Evolutionary conservation across 768 basidiomycete genomes (phyloP), one percentile per base, ranked within the genome.

Genomic region (Rhodotorula babjevae): DNA sequence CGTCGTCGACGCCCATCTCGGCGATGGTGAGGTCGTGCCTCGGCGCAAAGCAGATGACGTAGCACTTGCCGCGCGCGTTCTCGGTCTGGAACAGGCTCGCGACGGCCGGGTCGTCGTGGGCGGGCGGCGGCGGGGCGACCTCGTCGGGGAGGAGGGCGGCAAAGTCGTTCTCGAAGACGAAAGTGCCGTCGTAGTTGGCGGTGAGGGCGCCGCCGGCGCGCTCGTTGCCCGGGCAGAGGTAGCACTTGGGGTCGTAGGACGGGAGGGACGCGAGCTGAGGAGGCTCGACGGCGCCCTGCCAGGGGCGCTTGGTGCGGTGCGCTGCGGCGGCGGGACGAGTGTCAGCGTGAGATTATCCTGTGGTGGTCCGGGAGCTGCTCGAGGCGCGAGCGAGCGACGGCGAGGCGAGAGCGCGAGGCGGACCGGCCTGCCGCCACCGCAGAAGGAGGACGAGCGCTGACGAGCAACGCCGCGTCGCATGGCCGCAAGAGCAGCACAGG

Each of bases 281-380:
- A 2, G 87, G 80, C 73, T 95, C 93, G 2, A 87, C 87, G 79
- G 94, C 91, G 44, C 93, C 93, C 53, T 88, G 85, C 93, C 93
- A 96, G 23, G 93, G 93, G 29, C 93, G 87, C 78, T 90, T 92
- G 15, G 85, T 91, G 63, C 93, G 89, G 80, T 95, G 93, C 0
- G 93, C 76, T 78, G 63, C 14, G 23, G n/a, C 6, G 44, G 52
- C 11, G 23, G 47, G 46, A 4, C 14, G 50, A 7, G 49, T 25
- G 50, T 52, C 25, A 27, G 50, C 50, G 50, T 7, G 25, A 7
- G 42, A 27, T 52, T 5, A 3, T 52, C 14, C 3, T 11, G 27
- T 27, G 50, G 9, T 14, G 52, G 27, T 10, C n/a, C 6, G 52
- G 27, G n/a, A 29, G 5, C 42, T 19, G 19, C 4, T 19, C 47